phyloP scores from a whole-genome alignment of 305 asterid species.

The Stenogyne calaminthoides region DNA sequence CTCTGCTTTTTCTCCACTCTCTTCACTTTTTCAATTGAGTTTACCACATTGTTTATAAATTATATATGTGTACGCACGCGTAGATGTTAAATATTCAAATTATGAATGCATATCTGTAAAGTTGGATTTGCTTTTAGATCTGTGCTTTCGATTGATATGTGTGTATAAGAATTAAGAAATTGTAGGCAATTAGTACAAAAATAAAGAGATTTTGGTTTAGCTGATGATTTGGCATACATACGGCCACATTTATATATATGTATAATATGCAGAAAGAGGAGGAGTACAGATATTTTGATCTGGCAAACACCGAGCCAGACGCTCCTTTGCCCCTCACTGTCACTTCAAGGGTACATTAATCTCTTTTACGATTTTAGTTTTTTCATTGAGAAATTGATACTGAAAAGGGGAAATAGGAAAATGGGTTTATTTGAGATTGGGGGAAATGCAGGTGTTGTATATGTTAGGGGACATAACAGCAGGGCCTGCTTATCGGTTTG shows the following conservation, averaged over 20 bases:
- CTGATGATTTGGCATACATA: slow-evolving; percentile 5
- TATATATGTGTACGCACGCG: neutral
- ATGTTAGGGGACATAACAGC: slow-evolving; percentile 98
- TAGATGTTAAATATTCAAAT: neutral
- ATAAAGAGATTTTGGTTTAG: neutral
- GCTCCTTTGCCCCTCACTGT: slow-evolving; percentile 91
- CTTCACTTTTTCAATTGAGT: slow-evolving; percentile 22
- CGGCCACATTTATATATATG: slow-evolving; percentile 10
- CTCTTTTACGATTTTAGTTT: neutral
- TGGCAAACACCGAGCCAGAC: slow-evolving; percentile 67
- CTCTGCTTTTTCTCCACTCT: slow-evolving; percentile 32
- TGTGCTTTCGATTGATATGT: slow-evolving; percentile 28
- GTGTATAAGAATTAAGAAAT: neutral
- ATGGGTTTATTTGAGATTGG: slow-evolving; percentile 13
- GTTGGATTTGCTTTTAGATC: slow-evolving; percentile 42
- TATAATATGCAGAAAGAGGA: slow-evolving; percentile 77
- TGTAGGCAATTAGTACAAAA: slow-evolving; percentile 23
- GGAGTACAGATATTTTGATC: slow-evolving; percentile 72
- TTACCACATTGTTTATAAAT: slow-evolving; percentile 14
- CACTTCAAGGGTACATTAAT: slow-evolving; percentile 75
- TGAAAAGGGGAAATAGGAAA: slow-evolving; percentile 6
- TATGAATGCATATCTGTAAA: neutral
- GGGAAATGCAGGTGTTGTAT: slow-evolving; percentile 75
- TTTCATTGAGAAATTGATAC: neutral
- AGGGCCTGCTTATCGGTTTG: slow-evolving; percentile 87